These are phyloP conservation scores for Medicago arabica DNA, from an alignment of 306 rosid species.

Conservation along the genomic window DNA sequence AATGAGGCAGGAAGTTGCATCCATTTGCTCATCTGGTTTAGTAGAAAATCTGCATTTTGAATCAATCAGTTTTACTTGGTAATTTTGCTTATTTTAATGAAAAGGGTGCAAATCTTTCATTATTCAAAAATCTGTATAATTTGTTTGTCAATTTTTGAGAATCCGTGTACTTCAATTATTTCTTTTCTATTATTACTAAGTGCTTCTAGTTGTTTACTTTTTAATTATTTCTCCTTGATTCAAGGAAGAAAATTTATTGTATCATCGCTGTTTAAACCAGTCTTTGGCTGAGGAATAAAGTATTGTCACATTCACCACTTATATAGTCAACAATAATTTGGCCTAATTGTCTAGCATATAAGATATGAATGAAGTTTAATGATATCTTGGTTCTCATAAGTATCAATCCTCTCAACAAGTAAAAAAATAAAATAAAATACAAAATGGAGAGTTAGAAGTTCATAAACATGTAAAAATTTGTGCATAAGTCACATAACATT, in stretches of 20 bases:
- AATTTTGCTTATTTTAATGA: constrained; percentile 32
- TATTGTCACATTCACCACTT: neutral
- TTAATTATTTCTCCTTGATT: neutral
- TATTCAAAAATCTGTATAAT: neutral
- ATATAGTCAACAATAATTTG: no score
- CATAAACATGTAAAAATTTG: no score
- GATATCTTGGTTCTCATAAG: neutral
- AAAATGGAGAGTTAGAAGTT: neutral
- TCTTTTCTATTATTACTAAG: neutral
- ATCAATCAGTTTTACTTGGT: constrained; percentile 83
- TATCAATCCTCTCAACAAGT: constrained; percentile 12
- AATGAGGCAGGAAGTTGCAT: constrained; percentile 78
- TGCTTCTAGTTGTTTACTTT: neutral
- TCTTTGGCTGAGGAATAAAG: neutral
- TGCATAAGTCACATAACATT: no score
- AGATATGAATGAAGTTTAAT: constrained; percentile 1
- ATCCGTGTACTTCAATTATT: neutral
- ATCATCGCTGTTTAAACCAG: neutral
- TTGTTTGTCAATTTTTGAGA: neutral
- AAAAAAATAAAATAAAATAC: neutral
- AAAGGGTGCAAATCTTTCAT: neutral
- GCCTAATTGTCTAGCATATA: no score
- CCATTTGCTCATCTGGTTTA: constrained; percentile 69
- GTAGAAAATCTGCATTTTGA: constrained; percentile 70
- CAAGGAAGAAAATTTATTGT: neutral